A percentile compares a stretch with the other conserved stretches of the same genome.
Evolutionary conservation across 257 asterid genomes (phyloP).

Genomic region (Datura wrightii): DNA sequence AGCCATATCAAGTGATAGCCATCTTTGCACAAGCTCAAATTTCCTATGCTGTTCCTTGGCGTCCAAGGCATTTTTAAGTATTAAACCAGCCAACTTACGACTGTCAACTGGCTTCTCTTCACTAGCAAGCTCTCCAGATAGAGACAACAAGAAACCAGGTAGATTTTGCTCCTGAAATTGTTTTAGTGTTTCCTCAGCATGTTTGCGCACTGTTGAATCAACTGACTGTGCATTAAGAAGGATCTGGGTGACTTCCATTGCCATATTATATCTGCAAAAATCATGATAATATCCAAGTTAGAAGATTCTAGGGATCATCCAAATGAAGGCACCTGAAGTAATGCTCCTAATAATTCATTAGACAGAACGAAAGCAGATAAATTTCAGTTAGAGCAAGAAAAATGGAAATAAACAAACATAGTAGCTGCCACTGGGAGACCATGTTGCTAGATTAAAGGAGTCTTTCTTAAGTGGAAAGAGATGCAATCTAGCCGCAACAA

Average conservation of each 20-base stretch:
- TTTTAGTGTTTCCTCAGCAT: slow-evolving; percentile 73
- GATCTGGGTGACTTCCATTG: slow-evolving; percentile 86
- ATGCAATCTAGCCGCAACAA: not conserved
- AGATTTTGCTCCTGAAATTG: slow-evolving; percentile 94
- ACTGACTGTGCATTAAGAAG: slow-evolving; percentile 80
- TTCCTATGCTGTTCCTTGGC: slow-evolving; percentile 86
- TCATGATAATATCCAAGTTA: slow-evolving; percentile 17
- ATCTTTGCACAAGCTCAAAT: slow-evolving; percentile 72
- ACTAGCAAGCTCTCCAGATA: slow-evolving; percentile 75
- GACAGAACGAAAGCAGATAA: not conserved
- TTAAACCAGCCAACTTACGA: slow-evolving; percentile 80
- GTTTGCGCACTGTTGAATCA: slow-evolving; percentile 73
- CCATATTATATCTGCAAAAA: slow-evolving; percentile 54
- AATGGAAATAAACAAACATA: not conserved
- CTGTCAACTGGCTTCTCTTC: slow-evolving; percentile 86
- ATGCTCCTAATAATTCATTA: not conserved
- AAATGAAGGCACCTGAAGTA: slow-evolving; percentile 12
- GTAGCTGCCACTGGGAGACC: not conserved
- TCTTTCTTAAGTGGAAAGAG: not conserved
- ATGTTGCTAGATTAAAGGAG: not conserved
- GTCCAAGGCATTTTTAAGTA: slow-evolving; percentile 82
- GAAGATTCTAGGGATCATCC: slow-evolving; percentile 25
- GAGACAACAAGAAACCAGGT: slow-evolving; percentile 69
- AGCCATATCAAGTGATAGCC: slow-evolving; percentile 71
- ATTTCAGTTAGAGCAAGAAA: not conserved